Conservation (phyloP, 1,139 yeast genomes). For the Suhomyces terraborum region DNA sequence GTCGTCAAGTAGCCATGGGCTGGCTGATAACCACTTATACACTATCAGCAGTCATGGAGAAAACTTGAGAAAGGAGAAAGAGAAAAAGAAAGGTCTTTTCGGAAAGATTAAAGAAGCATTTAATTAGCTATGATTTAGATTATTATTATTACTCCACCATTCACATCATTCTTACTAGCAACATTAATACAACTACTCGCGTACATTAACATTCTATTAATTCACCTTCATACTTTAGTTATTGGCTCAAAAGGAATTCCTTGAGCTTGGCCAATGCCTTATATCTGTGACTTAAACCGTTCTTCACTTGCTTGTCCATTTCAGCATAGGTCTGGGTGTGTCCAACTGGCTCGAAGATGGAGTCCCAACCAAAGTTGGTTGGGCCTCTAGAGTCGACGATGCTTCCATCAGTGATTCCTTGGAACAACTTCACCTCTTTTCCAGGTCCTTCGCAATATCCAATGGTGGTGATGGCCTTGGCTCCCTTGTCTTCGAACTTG, state of each 20-base stretch:
- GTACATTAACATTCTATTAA: not conserved
- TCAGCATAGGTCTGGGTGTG: slow-evolving; percentile 83
- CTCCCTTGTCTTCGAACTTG: slow-evolving; percentile 81
- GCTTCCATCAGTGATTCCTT: slow-evolving; percentile 78
- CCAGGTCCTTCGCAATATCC: slow-evolving; percentile 90
- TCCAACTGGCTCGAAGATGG: slow-evolving; percentile 81
- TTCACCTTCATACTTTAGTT: slow-evolving; percentile 1
- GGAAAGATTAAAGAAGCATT: slow-evolving; percentile 36
- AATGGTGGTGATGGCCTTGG: slow-evolving; percentile 88
- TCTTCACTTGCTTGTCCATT: slow-evolving; percentile 75
- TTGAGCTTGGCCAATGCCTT: slow-evolving; percentile 76
- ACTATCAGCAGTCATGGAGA: slow-evolving; percentile 22
- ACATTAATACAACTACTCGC: not conserved
- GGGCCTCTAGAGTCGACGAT: slow-evolving; percentile 83
- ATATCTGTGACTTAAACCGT: slow-evolving; percentile 82
- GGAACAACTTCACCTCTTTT: slow-evolving; percentile 67
- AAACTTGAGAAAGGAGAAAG: slow-evolving; percentile 15
- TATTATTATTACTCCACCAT: not conserved
- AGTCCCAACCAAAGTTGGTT: slow-evolving; percentile 91
- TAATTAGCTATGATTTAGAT: slow-evolving; percentile 13
- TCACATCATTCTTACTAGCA: too few species aligned
- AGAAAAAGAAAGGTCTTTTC: slow-evolving; percentile 32
- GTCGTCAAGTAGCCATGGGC: slow-evolving; percentile 13
- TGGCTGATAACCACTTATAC: slow-evolving; percentile 17
- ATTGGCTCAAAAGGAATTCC: slow-evolving; percentile 47